Evolutionary conservation across 345 rosid genomes (phyloP), one percentile per base, ranked within the genome.

Genomic region (Salix suchowensis): DNA sequence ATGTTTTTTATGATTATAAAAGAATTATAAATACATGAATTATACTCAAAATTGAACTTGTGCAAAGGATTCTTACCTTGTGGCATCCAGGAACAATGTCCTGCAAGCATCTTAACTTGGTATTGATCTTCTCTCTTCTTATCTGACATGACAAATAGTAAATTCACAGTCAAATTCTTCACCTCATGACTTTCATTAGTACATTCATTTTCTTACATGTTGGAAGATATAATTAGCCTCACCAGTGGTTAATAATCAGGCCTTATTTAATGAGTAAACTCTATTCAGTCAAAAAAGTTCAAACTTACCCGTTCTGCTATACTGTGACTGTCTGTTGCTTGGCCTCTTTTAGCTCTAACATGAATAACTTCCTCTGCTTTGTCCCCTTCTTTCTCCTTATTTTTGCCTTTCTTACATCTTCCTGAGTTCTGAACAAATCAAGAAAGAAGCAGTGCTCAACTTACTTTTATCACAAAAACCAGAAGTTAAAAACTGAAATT

Each of bases 311-410:
- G 84, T 83, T 89, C 92, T 21, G 92, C 90, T 72, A 85, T 82
- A 77, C 92, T 89, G 68, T 89, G 92, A 73, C 88, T 85, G 55
- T 89, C 92, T 39, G 92, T 89, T 48, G 90, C 92, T 77, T 87
- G 90, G 26, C 92, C 98, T 65, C 97, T 82, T 76, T 97, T 87
- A 39, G 96, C 98, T 81, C 98, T 74, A 48, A 79, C 74, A 74
- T 79, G 82, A 74, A 79, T 37, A 60, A 79, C 58, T 70, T 79
- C 48, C 24, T 69, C 74, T 62, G 65, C 71, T 69, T 69, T 61
- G 13, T 67, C 73, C 37, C 34, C 64, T 69, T 32, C 70, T 34
- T 68, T 79, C 37, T 68, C 74, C 34, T 30, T 73, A 32, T 21
- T 74, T 74, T 61, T 70, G n/a, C 69, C 78, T 79, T 74, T 74